phyloP scores from a whole-genome alignment of 108 stramenopile genomes.

The Cylindrotheca closterium region DNA sequence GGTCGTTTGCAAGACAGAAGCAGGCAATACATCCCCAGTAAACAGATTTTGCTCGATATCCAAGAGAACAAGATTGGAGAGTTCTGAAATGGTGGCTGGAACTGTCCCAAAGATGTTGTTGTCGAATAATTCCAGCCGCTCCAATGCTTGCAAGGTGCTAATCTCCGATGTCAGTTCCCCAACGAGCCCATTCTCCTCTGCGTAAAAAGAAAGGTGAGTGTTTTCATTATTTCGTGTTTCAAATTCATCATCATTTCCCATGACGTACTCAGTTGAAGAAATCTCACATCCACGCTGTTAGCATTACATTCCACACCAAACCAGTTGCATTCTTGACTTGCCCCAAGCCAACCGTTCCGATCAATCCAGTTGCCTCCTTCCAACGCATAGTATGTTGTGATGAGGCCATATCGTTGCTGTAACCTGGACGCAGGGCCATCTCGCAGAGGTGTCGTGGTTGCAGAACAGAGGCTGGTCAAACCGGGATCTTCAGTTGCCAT shows the following conservation, averaged over 20 bases:
- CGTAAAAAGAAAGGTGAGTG: neutral
- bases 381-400: conserved; percentile 54
- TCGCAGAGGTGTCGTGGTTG: conserved; percentile 31
- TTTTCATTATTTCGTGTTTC: neutral
- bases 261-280: conserved; percentile 29
- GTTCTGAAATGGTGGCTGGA: conserved; percentile 15
- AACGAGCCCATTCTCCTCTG: conserved; percentile 32
- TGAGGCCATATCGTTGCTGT: conserved; percentile 59
- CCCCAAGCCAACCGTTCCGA: conserved; percentile 47
- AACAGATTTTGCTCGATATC: conserved; percentile 43
- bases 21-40: conserved; percentile 44
- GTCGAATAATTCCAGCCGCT: conserved; percentile 19
- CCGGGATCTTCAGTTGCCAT: conserved; percentile 28
- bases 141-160: conserved; percentile 12
- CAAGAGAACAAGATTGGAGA: conserved; percentile 29
- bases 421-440: too few relatives aligned
- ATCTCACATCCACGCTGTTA: conserved; percentile 3
- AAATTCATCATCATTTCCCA: neutral
- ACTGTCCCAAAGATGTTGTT: conserved; percentile 39
- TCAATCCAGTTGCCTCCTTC: conserved; percentile 35
- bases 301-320: conserved; percentile 45
- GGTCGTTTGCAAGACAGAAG: conserved; percentile 22
- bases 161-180: conserved; percentile 37
- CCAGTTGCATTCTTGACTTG: conserved; percentile 66
- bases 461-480: conserved; percentile 30